Conservation (phyloP, 441 rosid species). For the Brassica hybrid region DNA sequence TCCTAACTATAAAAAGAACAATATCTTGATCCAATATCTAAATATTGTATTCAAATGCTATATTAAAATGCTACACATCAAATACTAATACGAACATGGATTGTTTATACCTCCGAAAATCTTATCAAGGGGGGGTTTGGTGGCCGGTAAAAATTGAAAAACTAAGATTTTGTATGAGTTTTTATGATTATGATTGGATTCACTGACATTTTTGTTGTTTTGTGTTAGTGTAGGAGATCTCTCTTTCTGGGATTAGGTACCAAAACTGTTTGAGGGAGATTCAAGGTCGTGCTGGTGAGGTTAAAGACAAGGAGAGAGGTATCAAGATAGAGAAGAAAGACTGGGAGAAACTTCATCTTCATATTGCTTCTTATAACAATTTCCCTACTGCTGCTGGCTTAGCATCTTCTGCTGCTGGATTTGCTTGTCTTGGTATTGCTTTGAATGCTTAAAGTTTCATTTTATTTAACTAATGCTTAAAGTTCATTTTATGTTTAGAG, state of each 20-base stretch:
- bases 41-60: no score
- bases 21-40: no score
- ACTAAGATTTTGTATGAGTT: neutral
- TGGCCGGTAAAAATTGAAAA: no score
- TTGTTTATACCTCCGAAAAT: no score
- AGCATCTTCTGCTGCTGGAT: constrained; percentile 98
- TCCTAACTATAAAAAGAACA: no score
- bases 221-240: constrained; percentile 79
- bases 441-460: neutral
- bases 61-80: no score
- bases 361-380: constrained; percentile 92
- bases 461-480: no score
- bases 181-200: neutral
- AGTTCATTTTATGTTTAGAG: no score
- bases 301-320: constrained; percentile 80
- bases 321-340: constrained; percentile 79
- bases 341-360: constrained; percentile 85
- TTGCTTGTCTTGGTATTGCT: constrained; percentile 87
- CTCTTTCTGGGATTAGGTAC: constrained; percentile 86
- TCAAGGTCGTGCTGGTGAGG: constrained; percentile 72
- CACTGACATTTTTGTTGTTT: constrained; percentile 9
- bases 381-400: constrained; percentile 98
- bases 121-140: no score
- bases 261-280: constrained; percentile 90
- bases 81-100: no score